Percentiles rank a stretch among this genome's conserved stretches.
phyloP scores from a whole-genome alignment of 805 yeast species.

The Priceomyces carsonii region DNA sequence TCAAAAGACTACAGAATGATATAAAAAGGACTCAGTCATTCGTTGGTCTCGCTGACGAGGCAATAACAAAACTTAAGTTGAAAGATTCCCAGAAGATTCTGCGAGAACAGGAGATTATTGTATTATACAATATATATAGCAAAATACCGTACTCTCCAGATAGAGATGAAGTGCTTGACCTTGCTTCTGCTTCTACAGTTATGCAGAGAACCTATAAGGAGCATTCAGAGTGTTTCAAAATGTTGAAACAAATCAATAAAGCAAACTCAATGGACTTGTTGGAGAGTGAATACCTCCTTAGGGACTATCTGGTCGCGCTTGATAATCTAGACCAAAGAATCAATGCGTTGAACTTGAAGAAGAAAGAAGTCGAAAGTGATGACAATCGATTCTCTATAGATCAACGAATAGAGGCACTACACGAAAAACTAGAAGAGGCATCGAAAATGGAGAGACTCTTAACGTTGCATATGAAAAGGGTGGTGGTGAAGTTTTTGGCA shows the following conservation, averaged over 20 bases:
- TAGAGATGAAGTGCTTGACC: slow-evolving; percentile 28
- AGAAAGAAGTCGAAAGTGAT: slow-evolving; percentile 3
- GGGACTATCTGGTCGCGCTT: slow-evolving; percentile 3
- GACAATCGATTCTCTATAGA: slow-evolving; percentile 1
- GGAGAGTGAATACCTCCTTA: not conserved
- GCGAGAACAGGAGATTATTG: slow-evolving; percentile 16
- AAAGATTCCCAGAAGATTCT: not conserved
- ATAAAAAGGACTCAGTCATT: slow-evolving; percentile 17
- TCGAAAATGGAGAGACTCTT: slow-evolving; percentile 8
- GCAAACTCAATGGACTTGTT: not conserved
- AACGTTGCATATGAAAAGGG: slow-evolving; percentile 10
- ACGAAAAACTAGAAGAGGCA: slow-evolving; percentile 9
- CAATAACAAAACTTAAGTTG: slow-evolving; percentile 13
- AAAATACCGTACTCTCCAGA: slow-evolving; percentile 25
- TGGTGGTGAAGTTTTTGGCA: slow-evolving; percentile 12
- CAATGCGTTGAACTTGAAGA: slow-evolving; percentile 2
- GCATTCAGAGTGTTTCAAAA: slow-evolving; percentile 10
- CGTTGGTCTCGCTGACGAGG: slow-evolving; percentile 22
- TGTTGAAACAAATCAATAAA: slow-evolving; percentile 4
- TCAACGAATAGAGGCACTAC: slow-evolving; percentile 3
- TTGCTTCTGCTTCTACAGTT: slow-evolving; percentile 22
- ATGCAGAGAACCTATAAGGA: slow-evolving; percentile 8
- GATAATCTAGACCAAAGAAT: slow-evolving; percentile 5
- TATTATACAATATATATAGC: slow-evolving; percentile 17
- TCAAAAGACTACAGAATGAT: slow-evolving; percentile 17